Evolutionary conservation across 495 filamentous ascomycete genomes (phyloP), one percentile per base, ranked within the genome.

Genomic region (Penicillium angulare): DNA sequence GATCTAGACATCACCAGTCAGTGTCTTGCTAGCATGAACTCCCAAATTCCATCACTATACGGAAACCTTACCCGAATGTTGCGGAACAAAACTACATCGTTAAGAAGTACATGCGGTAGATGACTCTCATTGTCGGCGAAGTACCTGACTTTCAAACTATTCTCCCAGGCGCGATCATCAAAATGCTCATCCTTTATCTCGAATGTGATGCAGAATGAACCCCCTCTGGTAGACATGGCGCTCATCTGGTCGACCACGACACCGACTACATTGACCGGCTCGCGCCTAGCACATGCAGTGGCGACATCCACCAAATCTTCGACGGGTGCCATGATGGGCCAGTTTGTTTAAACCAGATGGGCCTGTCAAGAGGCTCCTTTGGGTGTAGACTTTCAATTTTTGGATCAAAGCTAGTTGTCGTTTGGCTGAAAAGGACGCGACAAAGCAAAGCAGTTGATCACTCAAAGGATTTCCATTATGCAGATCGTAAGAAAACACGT

Each of bases 31-130:
- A 16, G 8, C 1, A 7, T 27, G 16, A 34, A 18, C n/a, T 49
- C 13, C 10, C 5, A 26, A 23, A 7, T 17, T 8, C 8, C 7
- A 20, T 29, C 0, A 13, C 8, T 23, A 40, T 3, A 7, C 10
- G n/a, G 22, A 15, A 49, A 2, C 59, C 68, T 55, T 55, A 80
- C 74, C 49, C 60, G 62, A 13, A 79, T 44, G 12, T 63, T 58
- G 32, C 71, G 71, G 18, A 82, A 56, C 16, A 79, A 52, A 21
- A 80, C 57, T 35, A 81, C 75, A 59, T 81, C 79, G 10, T 74
- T 66, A 8, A 55, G n/a, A 16, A 65, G 34, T 26, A 74, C 57
- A 33, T 52, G 47, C 9, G 79, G 79, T 13, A 81, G 52, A 7
- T 57, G 32, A 24, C 44, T 59, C 27, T 65, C 56, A 24, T 66